Evolutionary conservation across 2,329 filamentous ascomycete species (phyloP), one percentile per base, ranked within the genome.

Genomic region (Colletotrichum destructivum): DNA sequence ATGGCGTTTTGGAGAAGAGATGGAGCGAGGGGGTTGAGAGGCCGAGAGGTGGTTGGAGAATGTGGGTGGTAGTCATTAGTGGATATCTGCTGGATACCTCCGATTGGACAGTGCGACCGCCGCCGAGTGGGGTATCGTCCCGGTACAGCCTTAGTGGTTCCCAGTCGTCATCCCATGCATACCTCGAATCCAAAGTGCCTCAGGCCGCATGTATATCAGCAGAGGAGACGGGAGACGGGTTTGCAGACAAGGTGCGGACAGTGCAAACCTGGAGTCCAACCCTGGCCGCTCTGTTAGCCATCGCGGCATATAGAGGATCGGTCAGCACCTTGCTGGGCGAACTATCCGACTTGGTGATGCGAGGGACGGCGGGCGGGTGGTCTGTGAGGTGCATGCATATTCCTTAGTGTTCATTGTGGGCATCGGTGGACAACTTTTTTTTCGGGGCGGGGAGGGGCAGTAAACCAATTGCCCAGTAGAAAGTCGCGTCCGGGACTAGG

Each of bases 381-480:
- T 69, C 69, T 71, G 69, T 71, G 69, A 71, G 69, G 64, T 71
- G 69, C 69, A 69, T 71, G 59, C 59, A 61, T 61, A 55, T 46
- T n/a, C n/a, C 47, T 47, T 71, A 64, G 69, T 69, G 69, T 55
- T 44, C 52, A 51, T 54, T 40, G 64, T 68, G 69, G 69, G 46
- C 57, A 71, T 71, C 59, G 51, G 52, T 63, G 69, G 64, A 54
- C 56, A 62, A 31, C 49, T 56, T 42, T 66, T 31, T 31, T 31
- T 31, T n/a, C 8, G 5, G 26, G 26, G 26, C 26, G 26, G 26
- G 54, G 57, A 38, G 51, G 64, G 65, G 56, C 66, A 46, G 42
- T 23, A 61, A 69, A 54, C 40, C 23, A 63, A 71, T 71, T 71
- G 69, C 44, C 59, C 69, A 71, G 69, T 71, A 64, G 59, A 44